Base-by-base conservation (phyloP, 2,329 filamentous ascomycete species). In the Ascochyta rabiei region DNA sequence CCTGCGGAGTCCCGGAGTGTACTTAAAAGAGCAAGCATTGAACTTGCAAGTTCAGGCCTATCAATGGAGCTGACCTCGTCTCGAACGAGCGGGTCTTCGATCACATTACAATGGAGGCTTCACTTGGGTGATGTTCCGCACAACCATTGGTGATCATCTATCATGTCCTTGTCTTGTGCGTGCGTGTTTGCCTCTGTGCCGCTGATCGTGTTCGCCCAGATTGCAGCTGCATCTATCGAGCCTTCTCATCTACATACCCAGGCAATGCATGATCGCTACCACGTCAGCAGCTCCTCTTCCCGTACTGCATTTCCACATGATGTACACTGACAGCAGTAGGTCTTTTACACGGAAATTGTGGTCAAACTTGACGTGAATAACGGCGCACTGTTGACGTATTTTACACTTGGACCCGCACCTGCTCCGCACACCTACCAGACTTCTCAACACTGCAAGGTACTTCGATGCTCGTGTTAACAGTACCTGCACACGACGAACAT, bases 31-130 rank as follows among this genome's bases (percentile, higher is more conserved):
- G 67, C 69, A 74, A 72, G 68, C 69, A 70, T 62, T 59, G 61
- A 73, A 70, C 69, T 73, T 75, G 70, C 72, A 52, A 48, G 53
- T 56, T 56, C 53, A 56, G 75, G 75, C 74, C 77, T 77, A 79
- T 79, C 74, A 76, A 76, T 73, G 74, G 74, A 76, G 73, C 72
- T 71, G 71, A 67, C 68, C 68, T 67, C 57, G 67, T 64, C 64
- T 68, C 72, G 68, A 63, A 67, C 55, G 67, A 71, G 72, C 65
- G 59, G 66, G 70, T 65, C 69, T 68, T 63, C 55, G 68, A 75
- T 75, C 73, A 77, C 75, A 78, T 62, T 74, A 78, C 79, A 81
- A 83, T 83, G 81, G 80, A 83, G 81, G 81, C 80, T 79, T 81
- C 81, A 83, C 81, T 70, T 76, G 76, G 80, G 81, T 83, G 81